phyloP scores from a whole-genome alignment of 495 filamentous ascomycete species.

The Annulohypoxylon moriforme region DNA sequence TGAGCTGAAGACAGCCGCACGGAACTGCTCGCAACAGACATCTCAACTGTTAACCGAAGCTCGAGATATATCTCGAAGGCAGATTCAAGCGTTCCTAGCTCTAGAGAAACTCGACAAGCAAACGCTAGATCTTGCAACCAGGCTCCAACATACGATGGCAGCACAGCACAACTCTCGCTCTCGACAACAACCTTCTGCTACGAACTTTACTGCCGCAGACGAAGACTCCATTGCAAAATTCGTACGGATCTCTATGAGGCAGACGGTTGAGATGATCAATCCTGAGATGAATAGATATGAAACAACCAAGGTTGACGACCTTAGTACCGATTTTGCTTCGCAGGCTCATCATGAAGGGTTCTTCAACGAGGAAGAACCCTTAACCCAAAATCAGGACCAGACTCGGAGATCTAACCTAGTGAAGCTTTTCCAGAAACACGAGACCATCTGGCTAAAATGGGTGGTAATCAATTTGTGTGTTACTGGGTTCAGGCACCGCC shows the following conservation, averaged over 20 bases:
- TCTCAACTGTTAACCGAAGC: neutral
- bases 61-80: neutral
- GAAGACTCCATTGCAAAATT: constrained; percentile 14
- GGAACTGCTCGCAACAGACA: neutral
- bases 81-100: neutral
- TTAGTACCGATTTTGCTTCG: neutral
- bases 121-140: neutral
- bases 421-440: neutral
- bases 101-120: neutral
- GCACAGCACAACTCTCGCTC: neutral
- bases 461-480: neutral
- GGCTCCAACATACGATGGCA: neutral
- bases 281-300: neutral
- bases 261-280: neutral
- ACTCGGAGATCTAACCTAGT: neutral
- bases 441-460: neutral
- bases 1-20: neutral
- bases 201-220: neutral
- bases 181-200: neutral
- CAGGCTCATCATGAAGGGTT: constrained; percentile 1
- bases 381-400: neutral
- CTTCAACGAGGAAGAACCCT: neutral
- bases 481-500: neutral
- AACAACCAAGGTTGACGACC: neutral
- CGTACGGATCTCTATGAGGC: neutral